These are phyloP conservation scores for Nidula niveotomentosa DNA, from an alignment of 1,284 basidiomycete species.

Conservation along the genomic window DNA sequence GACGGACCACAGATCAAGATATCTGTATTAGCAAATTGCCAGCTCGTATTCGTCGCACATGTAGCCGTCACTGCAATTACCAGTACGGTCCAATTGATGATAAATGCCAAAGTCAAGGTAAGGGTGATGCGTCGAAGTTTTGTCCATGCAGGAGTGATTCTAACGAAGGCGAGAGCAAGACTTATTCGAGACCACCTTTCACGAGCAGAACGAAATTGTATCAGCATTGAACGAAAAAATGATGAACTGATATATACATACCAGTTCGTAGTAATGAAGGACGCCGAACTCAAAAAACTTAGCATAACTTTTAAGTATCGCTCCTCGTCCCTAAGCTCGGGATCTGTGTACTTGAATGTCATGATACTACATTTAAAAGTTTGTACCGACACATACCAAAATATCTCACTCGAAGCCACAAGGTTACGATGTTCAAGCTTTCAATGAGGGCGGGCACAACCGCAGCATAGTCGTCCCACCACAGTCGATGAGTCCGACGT, in stretches of 20 bases:
- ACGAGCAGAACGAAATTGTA: background rate
- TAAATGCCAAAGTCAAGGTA: background rate
- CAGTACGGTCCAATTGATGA: background rate
- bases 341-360: background rate
- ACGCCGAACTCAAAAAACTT: background rate
- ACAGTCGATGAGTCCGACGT: background rate
- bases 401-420: background rate
- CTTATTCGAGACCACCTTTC: background rate
- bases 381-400: background rate
- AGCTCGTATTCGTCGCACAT: background rate
- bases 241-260: background rate
- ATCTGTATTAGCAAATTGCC: background rate
- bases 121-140: background rate
- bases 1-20: background rate
- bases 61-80: background rate
- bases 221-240: background rate
- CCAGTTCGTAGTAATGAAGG: background rate
- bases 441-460: background rate
- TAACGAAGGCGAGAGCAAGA: background rate
- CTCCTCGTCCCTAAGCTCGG: background rate
- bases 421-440: background rate
- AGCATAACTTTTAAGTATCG: background rate
- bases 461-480: background rate
- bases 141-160: background rate
- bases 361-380: background rate